Conservation (phyloP, 371 early-diverging fungal genomes). For the Rhizomucor pusillus region DNA sequence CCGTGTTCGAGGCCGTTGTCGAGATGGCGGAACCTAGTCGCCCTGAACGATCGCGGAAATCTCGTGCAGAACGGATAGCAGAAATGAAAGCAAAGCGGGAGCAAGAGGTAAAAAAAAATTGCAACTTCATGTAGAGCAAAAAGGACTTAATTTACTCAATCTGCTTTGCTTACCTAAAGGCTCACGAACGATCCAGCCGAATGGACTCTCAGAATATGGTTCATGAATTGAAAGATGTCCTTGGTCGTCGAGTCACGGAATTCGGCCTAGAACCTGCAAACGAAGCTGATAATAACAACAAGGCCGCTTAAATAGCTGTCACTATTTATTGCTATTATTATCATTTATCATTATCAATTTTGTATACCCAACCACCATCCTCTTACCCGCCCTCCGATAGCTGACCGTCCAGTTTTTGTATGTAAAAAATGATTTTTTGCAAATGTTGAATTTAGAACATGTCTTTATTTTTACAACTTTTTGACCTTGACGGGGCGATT, state of each 20-base stretch:
- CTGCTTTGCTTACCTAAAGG: constrained; percentile 18
- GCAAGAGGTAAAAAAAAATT: constrained; percentile 37
- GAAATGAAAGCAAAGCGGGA: constrained; percentile 50
- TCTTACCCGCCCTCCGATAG: not conserved
- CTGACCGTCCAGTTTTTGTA: not conserved
- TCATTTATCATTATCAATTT: too few species aligned
- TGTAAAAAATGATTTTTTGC: too few species aligned
- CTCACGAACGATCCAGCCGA: constrained; percentile 21
- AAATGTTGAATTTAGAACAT: not conserved
- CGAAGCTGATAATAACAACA: not conserved
- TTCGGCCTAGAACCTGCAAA: constrained; percentile 23
- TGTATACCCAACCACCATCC: not conserved
- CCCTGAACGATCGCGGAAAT: constrained; percentile 36
- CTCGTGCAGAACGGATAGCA: constrained; percentile 59
- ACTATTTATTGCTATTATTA: too few species aligned
- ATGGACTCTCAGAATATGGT: constrained; percentile 57
- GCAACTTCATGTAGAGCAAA: not conserved
- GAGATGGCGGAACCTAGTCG: constrained; percentile 34
- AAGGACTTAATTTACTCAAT: too few species aligned
- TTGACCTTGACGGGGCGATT: constrained; percentile 35
- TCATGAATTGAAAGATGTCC: constrained; percentile 61
- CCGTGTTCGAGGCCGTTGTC: constrained; percentile 44
- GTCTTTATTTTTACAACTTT: constrained; percentile 12
- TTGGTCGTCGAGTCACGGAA: constrained; percentile 45
- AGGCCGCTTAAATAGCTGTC: too few species aligned